Percentiles rank a stretch among this genome's conserved stretches.
These are phyloP conservation scores for Symbiotaphrina buchneri DNA, from an alignment of 495 filamentous ascomycete species.

Conservation along the genomic window DNA sequence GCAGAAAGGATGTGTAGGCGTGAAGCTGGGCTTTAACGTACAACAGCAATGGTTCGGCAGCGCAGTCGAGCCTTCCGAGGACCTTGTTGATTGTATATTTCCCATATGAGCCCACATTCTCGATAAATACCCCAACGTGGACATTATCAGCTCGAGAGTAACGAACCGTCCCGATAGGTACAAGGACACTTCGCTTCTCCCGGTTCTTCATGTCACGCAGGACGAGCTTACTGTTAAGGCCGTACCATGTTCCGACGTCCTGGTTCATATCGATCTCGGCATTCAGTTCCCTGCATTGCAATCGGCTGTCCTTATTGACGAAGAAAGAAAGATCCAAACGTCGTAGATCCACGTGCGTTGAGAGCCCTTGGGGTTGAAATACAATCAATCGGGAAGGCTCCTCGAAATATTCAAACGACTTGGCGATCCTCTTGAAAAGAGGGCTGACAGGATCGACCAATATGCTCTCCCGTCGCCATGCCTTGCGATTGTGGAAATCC, in stretches of 20 bases:
- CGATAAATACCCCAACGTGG: slow-evolving; percentile 14
- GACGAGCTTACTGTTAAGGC: slow-evolving; percentile 21
- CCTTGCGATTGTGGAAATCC: slow-evolving; percentile 7
- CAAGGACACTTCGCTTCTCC: slow-evolving; percentile 12
- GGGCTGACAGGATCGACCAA: slow-evolving; percentile 9
- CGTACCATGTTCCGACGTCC: slow-evolving; percentile 24
- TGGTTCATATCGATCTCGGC: slow-evolving; percentile 12
- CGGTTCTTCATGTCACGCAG: slow-evolving; percentile 14
- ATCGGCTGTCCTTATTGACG: slow-evolving; percentile 8
- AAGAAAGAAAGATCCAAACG: slow-evolving; percentile 11
- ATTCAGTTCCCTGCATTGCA: slow-evolving; percentile 8
- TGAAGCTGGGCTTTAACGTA: slow-evolving; percentile 11
- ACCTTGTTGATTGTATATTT: slow-evolving; percentile 12
- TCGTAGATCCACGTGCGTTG: slow-evolving; percentile 8
- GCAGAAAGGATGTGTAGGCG: slow-evolving; percentile 10
- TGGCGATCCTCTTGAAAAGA: slow-evolving; percentile 4
- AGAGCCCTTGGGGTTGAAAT: slow-evolving; percentile 4
- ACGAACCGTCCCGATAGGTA: slow-evolving; percentile 8
- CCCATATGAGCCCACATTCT: slow-evolving; percentile 11
- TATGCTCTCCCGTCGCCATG: slow-evolving; percentile 1
- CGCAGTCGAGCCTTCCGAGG: slow-evolving; percentile 11
- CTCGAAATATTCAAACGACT: slow-evolving; percentile 9
- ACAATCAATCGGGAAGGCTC: slow-evolving; percentile 6
- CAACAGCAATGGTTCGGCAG: slow-evolving; percentile 9
- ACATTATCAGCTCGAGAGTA: background rate